Evolutionary conservation across 1,139 yeast species (phyloP), one percentile per base, ranked within the genome.

Genomic region (Arxiozyma heterogenica): DNA sequence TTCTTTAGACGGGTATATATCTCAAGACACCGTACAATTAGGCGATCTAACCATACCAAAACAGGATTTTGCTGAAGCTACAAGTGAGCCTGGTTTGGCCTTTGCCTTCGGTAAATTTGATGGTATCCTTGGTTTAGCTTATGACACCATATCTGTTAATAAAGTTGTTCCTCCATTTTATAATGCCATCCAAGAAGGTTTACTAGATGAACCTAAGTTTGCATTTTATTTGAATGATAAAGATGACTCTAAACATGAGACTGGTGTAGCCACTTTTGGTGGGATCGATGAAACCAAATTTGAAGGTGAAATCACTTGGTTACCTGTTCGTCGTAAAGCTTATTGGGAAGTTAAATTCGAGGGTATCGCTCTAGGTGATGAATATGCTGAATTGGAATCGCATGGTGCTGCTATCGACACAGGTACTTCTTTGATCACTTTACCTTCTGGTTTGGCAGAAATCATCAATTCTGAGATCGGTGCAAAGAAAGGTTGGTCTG

Each of bases 331-430:
- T 77, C 88, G 98, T 80, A 88, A 91, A 83, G 98, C 98, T 43
- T 93, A 93, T 80, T 93, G 98, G 98, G 98, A 93, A 77, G 98
- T 93, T 57, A 80, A 86, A 60, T 85, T 93, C 62, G 89, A 89
- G 64, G 91, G 96, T 64, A 77, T 93, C 68, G 88, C 91, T 44
- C 79, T 93, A 59, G 98, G 98, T 64, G 86, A 85, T 60, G 96
- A 93, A 74, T 86, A 80, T 66, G 96, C 98, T 51, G 83, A 79
- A 64, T 81, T 93, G 67, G 80, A 79, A 64, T 76, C 77, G 65
- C 84, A 93, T 58, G 98, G 98, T 71, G 98, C 97, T 64, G 97
- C 96, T 57, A 88, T 93, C 68, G 98, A 93, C 72, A 93, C 98
- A 56, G 98, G 98, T 74, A 93, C 98, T 60, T 91, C 98, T 34